Conservation (phyloP, 169 alveolate genomes). For the Plasmodium fragile region DNA sequence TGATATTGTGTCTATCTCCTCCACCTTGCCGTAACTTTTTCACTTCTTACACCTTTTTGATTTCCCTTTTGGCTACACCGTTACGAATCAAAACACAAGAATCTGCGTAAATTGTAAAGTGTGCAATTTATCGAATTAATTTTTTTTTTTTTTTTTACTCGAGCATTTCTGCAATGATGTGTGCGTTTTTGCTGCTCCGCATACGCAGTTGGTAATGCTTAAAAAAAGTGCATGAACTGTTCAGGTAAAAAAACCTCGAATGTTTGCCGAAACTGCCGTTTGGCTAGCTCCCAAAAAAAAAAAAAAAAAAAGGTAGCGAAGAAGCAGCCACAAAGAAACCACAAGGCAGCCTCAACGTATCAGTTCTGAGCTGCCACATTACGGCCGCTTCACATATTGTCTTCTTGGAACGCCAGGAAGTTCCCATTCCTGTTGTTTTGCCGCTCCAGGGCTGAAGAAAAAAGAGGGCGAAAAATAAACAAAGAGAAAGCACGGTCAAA, state of each 20-base stretch:
- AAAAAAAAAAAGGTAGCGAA: neutral
- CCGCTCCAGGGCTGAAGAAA: slow-evolving; percentile 16
- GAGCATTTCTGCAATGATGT: neutral
- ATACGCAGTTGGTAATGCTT: neutral
- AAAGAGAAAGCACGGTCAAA: neutral
- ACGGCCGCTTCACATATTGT: slow-evolving; percentile 1
- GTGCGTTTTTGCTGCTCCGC: neutral
- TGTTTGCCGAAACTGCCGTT: neutral
- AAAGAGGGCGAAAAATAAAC: neutral
- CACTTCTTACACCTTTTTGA: neutral
- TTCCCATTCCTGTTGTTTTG: slow-evolving; percentile 37
- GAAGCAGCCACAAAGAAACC: neutral
- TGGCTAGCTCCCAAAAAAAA: neutral
- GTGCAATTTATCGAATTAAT: neutral
- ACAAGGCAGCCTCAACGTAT: neutral
- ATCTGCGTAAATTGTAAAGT: neutral
- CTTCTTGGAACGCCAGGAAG: slow-evolving; percentile 22
- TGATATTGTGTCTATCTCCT: neutral
- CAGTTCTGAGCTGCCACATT: neutral
- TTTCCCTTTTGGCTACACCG: neutral
- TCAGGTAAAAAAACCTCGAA: slow-evolving; percentile 5
- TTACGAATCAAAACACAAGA: neutral
- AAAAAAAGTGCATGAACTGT: neutral
- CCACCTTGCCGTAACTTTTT: neutral
- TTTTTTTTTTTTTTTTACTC: neutral